Percentiles rank a stretch among this genome's conserved stretches.
phyloP scores from a whole-genome alignment of 345 rosid species.

The Linum tenue region DNA sequence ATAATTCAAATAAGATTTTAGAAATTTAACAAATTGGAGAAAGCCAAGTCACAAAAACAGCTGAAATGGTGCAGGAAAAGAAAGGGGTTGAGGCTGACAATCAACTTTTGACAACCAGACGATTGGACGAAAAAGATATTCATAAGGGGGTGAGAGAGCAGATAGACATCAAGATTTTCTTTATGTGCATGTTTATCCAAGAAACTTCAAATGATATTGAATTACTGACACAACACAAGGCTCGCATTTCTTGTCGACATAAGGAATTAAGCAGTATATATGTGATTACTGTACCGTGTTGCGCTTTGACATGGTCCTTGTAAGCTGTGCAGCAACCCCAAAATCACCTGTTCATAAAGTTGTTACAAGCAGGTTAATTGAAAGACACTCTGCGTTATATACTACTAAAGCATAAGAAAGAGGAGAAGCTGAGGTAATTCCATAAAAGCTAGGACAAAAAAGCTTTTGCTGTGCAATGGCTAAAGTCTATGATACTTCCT shows the following conservation, averaged over 20 bases:
- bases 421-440: background rate
- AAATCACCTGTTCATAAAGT: slow-evolving; percentile 67
- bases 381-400: background rate
- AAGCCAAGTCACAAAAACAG: too few species aligned
- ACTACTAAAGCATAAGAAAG: background rate
- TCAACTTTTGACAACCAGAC: too few species aligned
- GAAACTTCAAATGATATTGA: background rate
- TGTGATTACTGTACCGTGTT: slow-evolving; percentile 51
- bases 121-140: too few species aligned
- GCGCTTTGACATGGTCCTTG: slow-evolving; percentile 98
- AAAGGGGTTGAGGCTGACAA: too few species aligned
- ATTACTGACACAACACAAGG: background rate
- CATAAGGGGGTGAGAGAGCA: too few species aligned
- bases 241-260: background rate
- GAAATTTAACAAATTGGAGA: too few species aligned
- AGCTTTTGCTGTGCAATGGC: background rate
- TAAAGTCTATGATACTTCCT: background rate
- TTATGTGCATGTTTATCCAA: background rate
- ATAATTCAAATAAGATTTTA: too few species aligned
- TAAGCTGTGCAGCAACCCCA: slow-evolving; percentile 99
- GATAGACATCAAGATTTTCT: background rate
- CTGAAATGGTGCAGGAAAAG: too few species aligned
- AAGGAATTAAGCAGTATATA: background rate
- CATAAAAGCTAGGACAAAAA: background rate
- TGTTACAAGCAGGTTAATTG: slow-evolving; percentile 8